phyloP scores from a whole-genome alignment of 306 rosid species.

The Malus sieversii region DNA sequence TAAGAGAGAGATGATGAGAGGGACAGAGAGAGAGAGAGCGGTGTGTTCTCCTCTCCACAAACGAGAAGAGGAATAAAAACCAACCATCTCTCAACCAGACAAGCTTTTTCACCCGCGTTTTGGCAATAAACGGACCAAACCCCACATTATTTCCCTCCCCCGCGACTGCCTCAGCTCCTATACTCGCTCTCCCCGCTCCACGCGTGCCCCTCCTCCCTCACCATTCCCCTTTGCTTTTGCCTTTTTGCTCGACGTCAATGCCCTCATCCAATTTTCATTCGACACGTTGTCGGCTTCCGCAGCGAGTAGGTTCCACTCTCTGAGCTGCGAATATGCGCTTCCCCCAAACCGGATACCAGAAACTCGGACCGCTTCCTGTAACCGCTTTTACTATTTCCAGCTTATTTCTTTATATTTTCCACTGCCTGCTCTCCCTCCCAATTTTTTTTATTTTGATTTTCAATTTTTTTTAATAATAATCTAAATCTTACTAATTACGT shows the following conservation, averaged over 20 bases:
- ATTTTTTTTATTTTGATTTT: not conserved
- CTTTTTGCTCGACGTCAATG: not conserved
- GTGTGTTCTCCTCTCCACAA: conserved; percentile 85
- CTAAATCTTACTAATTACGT: not conserved
- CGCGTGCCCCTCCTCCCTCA: not conserved
- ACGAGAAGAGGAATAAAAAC: conserved; percentile 71
- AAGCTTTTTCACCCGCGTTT: conserved; percentile 36
- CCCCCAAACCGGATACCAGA: conserved; percentile 11
- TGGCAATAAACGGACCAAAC: conserved; percentile 15
- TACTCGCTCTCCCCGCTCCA: conserved; percentile 17
- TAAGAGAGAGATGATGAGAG: not conserved
- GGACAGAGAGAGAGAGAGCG: conserved; percentile 19
- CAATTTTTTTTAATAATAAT: not conserved
- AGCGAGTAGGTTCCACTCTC: not conserved
- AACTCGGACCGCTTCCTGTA: conserved; percentile 29
- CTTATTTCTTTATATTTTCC: conserved; percentile 4
- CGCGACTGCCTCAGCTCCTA: accelerated
- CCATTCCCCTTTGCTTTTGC: conserved; percentile 4
- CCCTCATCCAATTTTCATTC: not conserved
- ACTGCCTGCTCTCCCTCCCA: not conserved
- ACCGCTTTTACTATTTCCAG: conserved; percentile 35
- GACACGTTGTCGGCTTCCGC: conserved; percentile 2
- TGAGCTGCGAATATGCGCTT: not conserved
- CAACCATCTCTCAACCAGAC: conserved; percentile 45
- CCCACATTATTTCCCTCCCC: not conserved